phyloP scores from a whole-genome alignment of 2,329 filamentous ascomycete species.

The Trichothecium roseum region DNA sequence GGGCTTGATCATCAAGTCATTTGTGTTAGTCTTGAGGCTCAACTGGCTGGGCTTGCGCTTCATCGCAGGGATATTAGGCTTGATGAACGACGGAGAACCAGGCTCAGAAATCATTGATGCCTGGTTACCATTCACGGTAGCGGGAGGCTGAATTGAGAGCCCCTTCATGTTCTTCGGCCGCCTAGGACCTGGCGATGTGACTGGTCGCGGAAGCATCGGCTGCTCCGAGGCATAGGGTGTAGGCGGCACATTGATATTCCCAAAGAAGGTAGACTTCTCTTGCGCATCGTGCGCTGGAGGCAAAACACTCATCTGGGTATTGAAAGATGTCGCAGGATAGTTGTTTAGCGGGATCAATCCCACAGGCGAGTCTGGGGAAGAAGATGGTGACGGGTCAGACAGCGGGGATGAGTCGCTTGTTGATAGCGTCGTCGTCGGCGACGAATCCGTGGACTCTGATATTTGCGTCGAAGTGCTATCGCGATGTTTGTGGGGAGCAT shows the following conservation, averaged over 20 bases:
- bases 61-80: conserved; percentile 61
- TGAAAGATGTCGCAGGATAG: conserved; percentile 54
- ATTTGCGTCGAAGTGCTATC: conserved; percentile 69
- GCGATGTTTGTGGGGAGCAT: conserved; percentile 56
- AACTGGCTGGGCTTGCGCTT: conserved; percentile 69
- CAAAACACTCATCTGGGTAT: too few relatives aligned
- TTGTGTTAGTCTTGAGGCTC: conserved; percentile 62
- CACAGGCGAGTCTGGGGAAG: conserved; percentile 82
- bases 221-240: conserved; percentile 25
- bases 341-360: conserved; percentile 62
- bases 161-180: conserved; percentile 78
- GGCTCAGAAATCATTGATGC: conserved; percentile 53
- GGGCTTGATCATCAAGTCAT: conserved; percentile 39
- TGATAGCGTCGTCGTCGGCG: conserved; percentile 86
- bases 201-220: conserved; percentile 39
- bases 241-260: too few relatives aligned
- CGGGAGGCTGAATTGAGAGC: conserved; percentile 62
- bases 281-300: too few relatives aligned
- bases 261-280: too few relatives aligned
- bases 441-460: conserved; percentile 84
- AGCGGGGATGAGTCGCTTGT: conserved; percentile 86
- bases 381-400: conserved; percentile 82
- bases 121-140: conserved; percentile 33
- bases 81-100: conserved; percentile 67
- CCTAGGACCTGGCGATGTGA: conserved; percentile 59